phyloP scores from a whole-genome alignment of 306 rosid genomes.

The Canavalia ensiformis region DNA sequence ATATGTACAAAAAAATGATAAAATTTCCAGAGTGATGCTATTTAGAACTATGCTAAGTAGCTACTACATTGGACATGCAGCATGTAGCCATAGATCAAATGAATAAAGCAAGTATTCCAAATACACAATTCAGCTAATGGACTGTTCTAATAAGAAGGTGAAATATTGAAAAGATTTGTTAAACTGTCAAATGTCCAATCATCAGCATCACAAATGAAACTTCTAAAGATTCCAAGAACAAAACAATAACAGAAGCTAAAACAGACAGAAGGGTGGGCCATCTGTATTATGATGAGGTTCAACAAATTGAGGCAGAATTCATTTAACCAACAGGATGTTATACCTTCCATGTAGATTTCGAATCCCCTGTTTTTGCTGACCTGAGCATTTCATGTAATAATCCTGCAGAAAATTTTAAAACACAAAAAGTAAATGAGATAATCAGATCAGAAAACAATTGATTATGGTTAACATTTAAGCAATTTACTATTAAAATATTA shows the following conservation, averaged over 20 bases:
- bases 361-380: slow-evolving; percentile 91
- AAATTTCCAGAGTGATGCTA: slow-evolving; percentile 28
- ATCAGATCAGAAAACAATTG: slow-evolving; percentile 34
- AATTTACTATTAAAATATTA: slow-evolving; percentile 28
- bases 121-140: background rate
- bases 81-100: slow-evolving; percentile 17
- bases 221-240: slow-evolving; percentile 37
- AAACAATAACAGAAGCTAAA: slow-evolving; percentile 37
- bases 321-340: slow-evolving; percentile 40
- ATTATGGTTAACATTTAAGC: slow-evolving; percentile 24
- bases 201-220: slow-evolving; percentile 26
- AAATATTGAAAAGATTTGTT: background rate
- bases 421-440: slow-evolving; percentile 26
- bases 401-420: slow-evolving; percentile 63
- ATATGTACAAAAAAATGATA: slow-evolving; percentile 15
- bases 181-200: slow-evolving; percentile 30
- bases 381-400: slow-evolving; percentile 94
- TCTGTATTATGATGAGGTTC: slow-evolving; percentile 20
- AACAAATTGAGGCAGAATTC: slow-evolving; percentile 7
- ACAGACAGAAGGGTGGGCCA: slow-evolving; percentile 18
- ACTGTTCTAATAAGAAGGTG: slow-evolving; percentile 3
- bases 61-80: slow-evolving; percentile 19
- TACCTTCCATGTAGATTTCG: slow-evolving; percentile 99
- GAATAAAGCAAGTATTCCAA: slow-evolving; percentile 19
- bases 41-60: slow-evolving; percentile 17